phyloP scores from a whole-genome alignment of 2,329 filamentous ascomycete species.

The Paecilomyces sp. region DNA sequence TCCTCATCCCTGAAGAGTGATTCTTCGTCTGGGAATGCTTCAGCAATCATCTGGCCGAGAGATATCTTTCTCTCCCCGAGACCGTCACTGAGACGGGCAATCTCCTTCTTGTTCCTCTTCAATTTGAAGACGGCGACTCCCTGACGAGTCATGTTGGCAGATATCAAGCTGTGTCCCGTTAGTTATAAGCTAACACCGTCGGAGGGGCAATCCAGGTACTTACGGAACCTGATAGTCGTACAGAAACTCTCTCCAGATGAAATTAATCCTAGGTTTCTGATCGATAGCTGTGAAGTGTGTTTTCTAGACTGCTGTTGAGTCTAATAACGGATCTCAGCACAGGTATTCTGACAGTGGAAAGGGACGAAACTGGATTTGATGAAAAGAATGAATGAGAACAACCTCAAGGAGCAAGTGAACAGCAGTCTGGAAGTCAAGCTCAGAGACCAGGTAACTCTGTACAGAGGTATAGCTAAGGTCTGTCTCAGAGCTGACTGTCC shows the following conservation, averaged over 20 bases:
- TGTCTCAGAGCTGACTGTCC: background rate
- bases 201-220: background rate
- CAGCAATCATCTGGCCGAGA: conserved; percentile 2
- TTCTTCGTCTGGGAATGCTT: conserved; percentile 2
- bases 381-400: background rate
- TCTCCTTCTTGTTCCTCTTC: conserved; percentile 8
- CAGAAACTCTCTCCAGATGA: background rate
- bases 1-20: background rate
- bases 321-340: background rate
- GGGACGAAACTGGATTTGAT: background rate
- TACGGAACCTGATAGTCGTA: background rate
- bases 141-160: background rate
- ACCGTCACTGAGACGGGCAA: conserved; percentile 1
- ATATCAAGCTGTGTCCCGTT: background rate
- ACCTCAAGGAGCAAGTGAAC: background rate
- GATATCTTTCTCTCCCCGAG: background rate
- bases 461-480: too few species aligned
- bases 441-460: background rate
- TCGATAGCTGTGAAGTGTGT: background rate
- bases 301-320: background rate
- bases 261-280: background rate
- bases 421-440: background rate
- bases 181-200: background rate
- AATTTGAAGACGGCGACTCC: conserved; percentile 11
- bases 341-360: background rate